Conservation (phyloP, 108 stramenopile species). For the Nannochloropsis gaditana region DNA sequence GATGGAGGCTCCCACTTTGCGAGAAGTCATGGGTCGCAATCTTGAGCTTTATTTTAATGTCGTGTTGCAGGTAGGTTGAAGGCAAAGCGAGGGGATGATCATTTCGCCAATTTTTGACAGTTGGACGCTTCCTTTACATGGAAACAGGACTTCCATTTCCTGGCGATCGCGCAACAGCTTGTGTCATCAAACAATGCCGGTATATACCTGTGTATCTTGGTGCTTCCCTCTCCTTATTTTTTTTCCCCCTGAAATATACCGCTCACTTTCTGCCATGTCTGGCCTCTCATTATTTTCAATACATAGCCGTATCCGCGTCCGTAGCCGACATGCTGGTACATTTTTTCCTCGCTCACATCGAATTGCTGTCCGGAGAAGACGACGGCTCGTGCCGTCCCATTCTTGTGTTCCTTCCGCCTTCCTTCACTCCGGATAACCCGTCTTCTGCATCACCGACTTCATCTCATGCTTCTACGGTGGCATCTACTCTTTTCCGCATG, state of each 20-base stretch:
- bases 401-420: neutral
- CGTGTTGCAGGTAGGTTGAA: constrained; percentile 54
- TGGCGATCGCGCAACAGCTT: neutral
- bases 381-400: neutral
- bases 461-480: neutral
- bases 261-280: neutral
- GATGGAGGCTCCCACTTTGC: neutral
- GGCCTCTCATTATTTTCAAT: neutral
- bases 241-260: neutral
- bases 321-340: constrained; percentile 67
- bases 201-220: neutral
- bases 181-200: neutral
- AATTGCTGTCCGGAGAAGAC: constrained; percentile 40
- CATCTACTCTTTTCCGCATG: constrained; percentile 48
- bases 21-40: neutral
- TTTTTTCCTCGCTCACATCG: constrained; percentile 68
- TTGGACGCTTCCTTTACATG: neutral
- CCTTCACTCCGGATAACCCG: neutral
- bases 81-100: constrained; percentile 58
- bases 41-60: constrained; percentile 5
- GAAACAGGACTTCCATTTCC: constrained; percentile 20
- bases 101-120: no score
- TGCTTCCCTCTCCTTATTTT: neutral
- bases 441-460: neutral
- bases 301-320: constrained; percentile 58